phyloP scores from a whole-genome alignment of 2,329 filamentous ascomycete species.

The Neonectria ditissima region DNA sequence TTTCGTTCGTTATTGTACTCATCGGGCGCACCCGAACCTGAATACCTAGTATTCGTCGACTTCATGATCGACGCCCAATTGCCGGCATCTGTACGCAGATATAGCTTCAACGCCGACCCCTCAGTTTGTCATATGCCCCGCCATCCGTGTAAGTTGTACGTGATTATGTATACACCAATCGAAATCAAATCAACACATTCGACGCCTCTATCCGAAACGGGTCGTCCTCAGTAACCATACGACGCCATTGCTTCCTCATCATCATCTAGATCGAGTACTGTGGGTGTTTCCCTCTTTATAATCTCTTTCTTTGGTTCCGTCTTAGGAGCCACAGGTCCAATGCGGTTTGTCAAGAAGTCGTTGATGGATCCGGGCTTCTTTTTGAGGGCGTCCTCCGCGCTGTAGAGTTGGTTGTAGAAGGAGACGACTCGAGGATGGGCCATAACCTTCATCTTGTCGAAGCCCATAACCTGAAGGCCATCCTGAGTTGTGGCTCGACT shows the following conservation, averaged over 20 bases:
- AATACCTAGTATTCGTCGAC: constrained; percentile 33
- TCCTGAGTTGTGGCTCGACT: constrained; percentile 90
- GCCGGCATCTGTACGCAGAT: constrained; percentile 20
- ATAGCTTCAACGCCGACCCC: constrained; percentile 30
- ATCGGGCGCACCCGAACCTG: constrained; percentile 26
- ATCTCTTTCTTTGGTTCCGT: constrained; percentile 11
- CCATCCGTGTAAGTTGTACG: constrained; percentile 19
- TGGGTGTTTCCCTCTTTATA: constrained; percentile 31
- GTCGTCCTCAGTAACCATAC: constrained; percentile 53
- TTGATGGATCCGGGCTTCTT: constrained; percentile 51
- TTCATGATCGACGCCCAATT: constrained; percentile 17
- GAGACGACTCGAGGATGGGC: constrained; percentile 87
- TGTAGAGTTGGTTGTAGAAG: constrained; percentile 87
- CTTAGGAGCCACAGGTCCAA: constrained; percentile 39
- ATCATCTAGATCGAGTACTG: constrained; percentile 57
- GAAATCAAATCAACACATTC: constrained; percentile 11
- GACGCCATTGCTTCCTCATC: constrained; percentile 63
- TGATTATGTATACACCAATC: constrained; percentile 20
- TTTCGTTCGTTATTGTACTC: not conserved
- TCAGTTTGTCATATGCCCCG: constrained; percentile 17
- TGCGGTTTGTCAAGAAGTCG: constrained; percentile 54
- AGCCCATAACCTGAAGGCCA: constrained; percentile 88
- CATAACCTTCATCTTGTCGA: constrained; percentile 92
- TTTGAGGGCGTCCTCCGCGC: constrained; percentile 68
- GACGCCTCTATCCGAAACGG: not conserved